Percentiles rank a stretch among this genome's conserved stretches.
These are phyloP conservation scores for Nitzschia sp. DNA, from an alignment of 108 stramenopile genomes.

Conservation along the genomic window DNA sequence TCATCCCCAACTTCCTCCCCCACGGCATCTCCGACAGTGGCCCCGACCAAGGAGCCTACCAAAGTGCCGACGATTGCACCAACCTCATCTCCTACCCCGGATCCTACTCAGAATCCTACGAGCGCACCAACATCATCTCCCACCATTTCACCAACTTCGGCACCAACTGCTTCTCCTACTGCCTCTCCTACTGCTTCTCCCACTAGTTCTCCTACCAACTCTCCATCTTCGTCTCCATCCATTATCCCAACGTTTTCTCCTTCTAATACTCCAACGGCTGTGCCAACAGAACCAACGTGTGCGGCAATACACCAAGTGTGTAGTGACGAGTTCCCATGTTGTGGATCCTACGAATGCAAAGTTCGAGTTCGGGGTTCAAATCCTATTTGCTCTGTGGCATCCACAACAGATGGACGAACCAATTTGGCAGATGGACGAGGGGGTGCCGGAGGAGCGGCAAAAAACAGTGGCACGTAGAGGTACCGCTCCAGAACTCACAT, in stretches of 20 bases:
- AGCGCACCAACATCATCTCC: not conserved
- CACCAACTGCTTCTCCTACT: not conserved
- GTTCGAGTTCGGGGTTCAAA: not conserved
- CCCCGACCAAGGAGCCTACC: not conserved
- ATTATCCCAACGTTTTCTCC: not conserved
- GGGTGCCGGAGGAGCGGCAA: conserved; percentile 13
- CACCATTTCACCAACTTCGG: conserved; percentile 4
- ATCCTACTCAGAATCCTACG: too few relatives aligned
- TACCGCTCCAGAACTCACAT: too few relatives aligned
- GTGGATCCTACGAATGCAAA: conserved; percentile 2
- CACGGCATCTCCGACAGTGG: not conserved
- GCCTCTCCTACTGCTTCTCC: not conserved
- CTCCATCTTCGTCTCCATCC: not conserved
- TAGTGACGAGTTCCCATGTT: conserved; percentile 1
- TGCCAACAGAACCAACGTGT: not conserved
- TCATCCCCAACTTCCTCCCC: not conserved
- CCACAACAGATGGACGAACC: not conserved
- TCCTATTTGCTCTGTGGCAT: not conserved
- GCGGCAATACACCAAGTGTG: conserved; percentile 4
- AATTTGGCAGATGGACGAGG: conserved; percentile 6
- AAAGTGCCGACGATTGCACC: not conserved
- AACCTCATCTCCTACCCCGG: not conserved
- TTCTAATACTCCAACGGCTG: too few relatives aligned
- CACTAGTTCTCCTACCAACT: not conserved
- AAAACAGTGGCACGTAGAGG: not conserved